phyloP scores from a whole-genome alignment of 192 early-diverging fungal species.

The Coemansia sp. region DNA sequence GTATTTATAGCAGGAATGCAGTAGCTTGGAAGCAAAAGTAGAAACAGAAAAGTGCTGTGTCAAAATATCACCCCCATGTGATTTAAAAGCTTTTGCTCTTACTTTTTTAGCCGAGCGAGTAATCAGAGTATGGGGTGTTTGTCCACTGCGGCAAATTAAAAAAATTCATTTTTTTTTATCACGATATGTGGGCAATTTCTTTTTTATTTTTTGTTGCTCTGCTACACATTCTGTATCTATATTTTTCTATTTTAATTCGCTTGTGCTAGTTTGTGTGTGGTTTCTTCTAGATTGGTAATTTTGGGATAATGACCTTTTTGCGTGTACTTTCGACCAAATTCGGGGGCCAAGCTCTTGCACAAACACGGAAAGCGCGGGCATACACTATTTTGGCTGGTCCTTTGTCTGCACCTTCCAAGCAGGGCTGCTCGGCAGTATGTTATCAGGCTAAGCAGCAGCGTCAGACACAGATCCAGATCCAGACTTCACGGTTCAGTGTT shows the following conservation, averaged over 20 bases:
- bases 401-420: neutral
- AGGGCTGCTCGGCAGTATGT: neutral
- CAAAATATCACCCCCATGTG: too few relatives aligned
- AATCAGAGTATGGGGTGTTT: too few relatives aligned
- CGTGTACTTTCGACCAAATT: neutral
- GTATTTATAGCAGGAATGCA: too few relatives aligned
- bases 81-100: too few relatives aligned
- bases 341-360: neutral
- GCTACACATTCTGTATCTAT: neutral
- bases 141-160: too few relatives aligned
- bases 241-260: neutral
- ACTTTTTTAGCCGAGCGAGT: too few relatives aligned
- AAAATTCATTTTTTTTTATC: too few relatives aligned
- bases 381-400: neutral
- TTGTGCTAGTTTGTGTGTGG: neutral
- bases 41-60: too few relatives aligned
- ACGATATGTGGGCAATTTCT: too few relatives aligned
- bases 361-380: neutral
- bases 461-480: neutral
- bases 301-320: neutral
- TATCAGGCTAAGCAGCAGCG: neutral
- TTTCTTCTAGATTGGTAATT: neutral
- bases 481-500: constrained; percentile 16
- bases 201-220: too few relatives aligned
- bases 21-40: too few relatives aligned